These are phyloP conservation scores for Nannochloris sp. DNA, from an alignment of 139 green algal species.

Conservation along the genomic window DNA sequence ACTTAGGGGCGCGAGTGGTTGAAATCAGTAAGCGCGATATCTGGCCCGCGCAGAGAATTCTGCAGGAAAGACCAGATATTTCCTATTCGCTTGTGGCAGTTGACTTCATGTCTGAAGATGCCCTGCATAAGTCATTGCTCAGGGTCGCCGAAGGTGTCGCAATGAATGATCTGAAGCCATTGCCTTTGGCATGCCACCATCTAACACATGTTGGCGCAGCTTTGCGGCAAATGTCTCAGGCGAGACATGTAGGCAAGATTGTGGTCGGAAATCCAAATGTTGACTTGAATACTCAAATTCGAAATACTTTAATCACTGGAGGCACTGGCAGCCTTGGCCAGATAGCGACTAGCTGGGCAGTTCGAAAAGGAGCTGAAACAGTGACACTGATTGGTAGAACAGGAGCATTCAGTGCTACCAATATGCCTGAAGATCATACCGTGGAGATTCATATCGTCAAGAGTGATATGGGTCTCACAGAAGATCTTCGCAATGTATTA, in stretches of 20 bases:
- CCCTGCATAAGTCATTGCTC: slow-evolving; percentile 33
- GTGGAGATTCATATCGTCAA: slow-evolving; percentile 14
- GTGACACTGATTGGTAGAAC: slow-evolving; percentile 23
- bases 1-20: slow-evolving; percentile 48
- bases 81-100: slow-evolving; percentile 65
- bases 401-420: slow-evolving; percentile 4
- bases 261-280: slow-evolving; percentile 28
- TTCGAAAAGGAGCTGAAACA: slow-evolving; percentile 6
- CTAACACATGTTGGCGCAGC: slow-evolving; percentile 45
- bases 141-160: slow-evolving; percentile 28
- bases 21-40: slow-evolving; percentile 91
- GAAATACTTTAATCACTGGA: slow-evolving; percentile 25
- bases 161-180: slow-evolving; percentile 28
- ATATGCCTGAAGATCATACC: not conserved
- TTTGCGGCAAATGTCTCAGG: slow-evolving; percentile 74
- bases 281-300: not conserved
- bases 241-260: slow-evolving; percentile 77
- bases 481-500: slow-evolving; percentile 9
- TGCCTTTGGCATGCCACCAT: slow-evolving; percentile 35
- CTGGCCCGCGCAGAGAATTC: slow-evolving; percentile 46
- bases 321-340: slow-evolving; percentile 33
- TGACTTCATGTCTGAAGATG: slow-evolving; percentile 71
- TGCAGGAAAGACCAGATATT: slow-evolving; percentile 67
- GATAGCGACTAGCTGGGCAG: slow-evolving; percentile 55
- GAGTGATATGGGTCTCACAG: slow-evolving; percentile 16